Evolutionary conservation across 2,329 filamentous ascomycete species (phyloP), one percentile per base, ranked within the genome.

Genomic region (Fusarium secorum): DNA sequence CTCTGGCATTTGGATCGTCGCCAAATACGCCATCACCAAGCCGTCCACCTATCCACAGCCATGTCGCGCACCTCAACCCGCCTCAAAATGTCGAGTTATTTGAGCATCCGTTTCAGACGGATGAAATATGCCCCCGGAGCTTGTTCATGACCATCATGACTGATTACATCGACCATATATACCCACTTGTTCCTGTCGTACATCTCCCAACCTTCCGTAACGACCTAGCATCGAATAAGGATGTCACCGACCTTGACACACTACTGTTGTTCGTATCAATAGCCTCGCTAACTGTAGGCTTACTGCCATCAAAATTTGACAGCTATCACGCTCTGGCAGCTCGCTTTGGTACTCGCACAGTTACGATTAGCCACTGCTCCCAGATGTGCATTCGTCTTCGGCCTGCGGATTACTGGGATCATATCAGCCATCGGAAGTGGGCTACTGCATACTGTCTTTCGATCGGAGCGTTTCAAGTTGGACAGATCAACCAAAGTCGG

Each of bases 341-440:
- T 7, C 59, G 28, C 0, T 61, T 59, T 2, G 35, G 42, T 4
- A 59, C 59, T 0, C 42, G 59, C 2, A 61, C 59, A 2, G 59
- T 28, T 0, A 61, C 9, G 59, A 59, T 59, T 1, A 59, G 42
- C 3, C 35, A 48, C 9, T 61, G 59, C 41, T 46, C 33, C 4
- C 59, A 58, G 13, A 61, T 46, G 53, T 48, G 53, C n/a, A 15
- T 59, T 0, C 41, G 59, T 3, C 53, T 59, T 30, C 53, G 57
- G 2, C 57, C 49, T 2, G 57, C 39, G 7, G 53, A 59, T 15
- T 61, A 61, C 14, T 61, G 59, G 59, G 59, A 61, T n/a, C 53
- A 58, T n/a, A 48, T 61, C 35, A 61, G 53, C 20, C 59, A 61
- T 18, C 41, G 54, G 0, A 61, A 61, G 2, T 61, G 59, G 59